phyloP scores from a whole-genome alignment of 768 basidiomycete species.

The Rhodotorula babjevae region DNA sequence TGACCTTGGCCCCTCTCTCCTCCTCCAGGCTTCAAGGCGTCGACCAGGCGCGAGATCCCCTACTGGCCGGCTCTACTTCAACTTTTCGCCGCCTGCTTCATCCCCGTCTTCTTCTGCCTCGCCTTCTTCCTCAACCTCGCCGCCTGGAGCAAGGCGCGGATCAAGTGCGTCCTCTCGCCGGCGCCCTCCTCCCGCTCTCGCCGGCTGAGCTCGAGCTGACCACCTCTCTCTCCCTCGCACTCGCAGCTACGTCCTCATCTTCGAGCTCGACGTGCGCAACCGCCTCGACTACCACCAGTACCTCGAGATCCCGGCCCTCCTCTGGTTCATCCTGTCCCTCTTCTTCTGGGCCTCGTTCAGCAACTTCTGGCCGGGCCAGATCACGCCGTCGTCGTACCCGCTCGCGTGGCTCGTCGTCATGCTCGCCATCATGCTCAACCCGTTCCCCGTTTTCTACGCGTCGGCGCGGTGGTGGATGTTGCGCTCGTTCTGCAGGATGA shows the following conservation, averaged over 20 bases:
- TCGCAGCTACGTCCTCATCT: conserved; percentile 58
- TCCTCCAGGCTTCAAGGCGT: conserved; percentile 18
- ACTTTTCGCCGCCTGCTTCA: conserved; percentile 66
- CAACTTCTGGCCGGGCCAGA: conserved; percentile 54
- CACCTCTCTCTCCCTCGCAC: too few species aligned
- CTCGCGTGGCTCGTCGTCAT: conserved; percentile 70
- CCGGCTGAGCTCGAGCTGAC: not conserved
- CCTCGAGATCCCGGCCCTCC: conserved; percentile 68
- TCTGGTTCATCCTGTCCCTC: conserved; percentile 68
- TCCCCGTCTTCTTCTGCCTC: conserved; percentile 70
- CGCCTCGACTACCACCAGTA: conserved; percentile 79
- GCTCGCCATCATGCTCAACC: conserved; percentile 57
- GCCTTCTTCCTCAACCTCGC: conserved; percentile 77
- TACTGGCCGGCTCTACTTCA: conserved; percentile 70
- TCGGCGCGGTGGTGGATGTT: conserved; percentile 77
- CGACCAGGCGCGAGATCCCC: conserved; percentile 51
- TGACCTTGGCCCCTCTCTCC: not conserved
- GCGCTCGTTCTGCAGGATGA: conserved; percentile 59
- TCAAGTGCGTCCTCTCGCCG: conserved; percentile 65
- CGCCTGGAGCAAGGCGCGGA: conserved; percentile 67
- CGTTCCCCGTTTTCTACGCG: conserved; percentile 62
- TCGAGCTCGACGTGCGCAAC: conserved; percentile 52
- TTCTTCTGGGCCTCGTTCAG: conserved; percentile 81
- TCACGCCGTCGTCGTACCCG: conserved; percentile 72
- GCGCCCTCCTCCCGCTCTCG: too few species aligned